These are phyloP conservation scores for Solanum chacoense DNA, from an alignment of 305 asterid genomes.

Conservation along the genomic window DNA sequence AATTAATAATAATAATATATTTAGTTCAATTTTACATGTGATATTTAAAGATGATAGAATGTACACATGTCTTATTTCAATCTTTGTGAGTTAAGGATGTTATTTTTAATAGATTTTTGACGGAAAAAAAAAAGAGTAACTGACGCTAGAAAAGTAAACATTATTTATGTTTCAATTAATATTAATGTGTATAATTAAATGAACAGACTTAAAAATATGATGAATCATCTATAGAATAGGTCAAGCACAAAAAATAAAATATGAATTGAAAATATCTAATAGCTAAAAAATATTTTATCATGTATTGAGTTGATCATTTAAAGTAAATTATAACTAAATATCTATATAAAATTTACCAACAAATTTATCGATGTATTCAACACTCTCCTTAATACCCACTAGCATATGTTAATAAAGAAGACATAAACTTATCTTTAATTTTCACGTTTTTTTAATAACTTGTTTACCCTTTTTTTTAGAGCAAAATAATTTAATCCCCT, in stretches of 20 bases:
- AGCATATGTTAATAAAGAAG: neutral
- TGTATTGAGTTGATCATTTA: neutral
- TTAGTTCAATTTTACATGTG: neutral
- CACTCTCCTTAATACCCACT: neutral
- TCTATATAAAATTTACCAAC: neutral
- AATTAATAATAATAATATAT: neutral
- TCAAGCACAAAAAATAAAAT: neutral
- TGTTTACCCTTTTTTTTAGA: neutral
- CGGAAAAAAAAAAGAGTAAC: neutral
- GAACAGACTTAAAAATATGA: neutral
- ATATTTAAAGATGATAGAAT: neutral
- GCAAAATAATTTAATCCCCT: neutral
- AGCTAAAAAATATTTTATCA: neutral
- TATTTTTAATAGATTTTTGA: rapidly evolving
- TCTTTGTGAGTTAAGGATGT: neutral
- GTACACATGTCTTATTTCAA: neutral
- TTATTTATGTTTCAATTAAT: neutral
- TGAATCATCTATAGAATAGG: neutral
- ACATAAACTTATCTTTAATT: neutral
- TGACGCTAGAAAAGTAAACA: rapidly evolving
- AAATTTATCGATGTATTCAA: neutral
- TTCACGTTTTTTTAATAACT: neutral
- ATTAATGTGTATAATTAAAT: neutral
- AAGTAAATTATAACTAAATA: neutral
- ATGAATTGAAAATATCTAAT: neutral